These are phyloP conservation scores for Tetrapisispora fleetii DNA, from an alignment of 805 yeast genomes.

Conservation along the genomic window DNA sequence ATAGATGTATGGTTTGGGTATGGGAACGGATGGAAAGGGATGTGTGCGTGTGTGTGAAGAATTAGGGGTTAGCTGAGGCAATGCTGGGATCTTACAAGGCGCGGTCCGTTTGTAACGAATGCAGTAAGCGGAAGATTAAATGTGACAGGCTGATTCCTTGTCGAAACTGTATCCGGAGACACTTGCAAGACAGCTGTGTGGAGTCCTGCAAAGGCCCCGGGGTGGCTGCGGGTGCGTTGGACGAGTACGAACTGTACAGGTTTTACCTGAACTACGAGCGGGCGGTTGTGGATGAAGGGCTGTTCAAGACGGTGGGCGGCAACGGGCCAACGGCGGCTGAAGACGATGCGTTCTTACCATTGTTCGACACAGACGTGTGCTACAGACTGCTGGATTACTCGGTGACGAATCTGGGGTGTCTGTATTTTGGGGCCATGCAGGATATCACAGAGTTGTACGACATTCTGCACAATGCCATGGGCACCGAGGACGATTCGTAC, in stretches of 20 bases:
- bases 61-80: too few species aligned
- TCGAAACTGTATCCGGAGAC: conserved; percentile 23
- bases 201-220: neutral
- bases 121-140: conserved; percentile 25
- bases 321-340: too few species aligned
- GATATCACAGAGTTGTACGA: conserved; percentile 24
- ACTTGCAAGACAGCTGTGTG: conserved; percentile 19
- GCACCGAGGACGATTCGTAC: conserved; percentile 17
- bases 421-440: conserved; percentile 25
- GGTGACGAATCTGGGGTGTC: conserved; percentile 24
- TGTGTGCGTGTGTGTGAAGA: too few species aligned
- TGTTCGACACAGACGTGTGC: conserved; percentile 12
- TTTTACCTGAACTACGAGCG: conserved; percentile 25
- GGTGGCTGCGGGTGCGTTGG: too few species aligned
- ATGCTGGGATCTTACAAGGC: conserved; percentile 7
- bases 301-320: conserved; percentile 13
- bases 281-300: conserved; percentile 20
- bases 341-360: neutral
- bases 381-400: conserved; percentile 22
- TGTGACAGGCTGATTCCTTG: conserved; percentile 29
- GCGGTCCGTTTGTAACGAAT: conserved; percentile 18
- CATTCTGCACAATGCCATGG: neutral
- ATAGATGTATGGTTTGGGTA: too few species aligned
- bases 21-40: too few species aligned
- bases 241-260: neutral